Percentiles rank a stretch among this genome's conserved stretches.
phyloP scores from a whole-genome alignment of 2,329 filamentous ascomycete genomes.

The Monosporascus sp. region DNA sequence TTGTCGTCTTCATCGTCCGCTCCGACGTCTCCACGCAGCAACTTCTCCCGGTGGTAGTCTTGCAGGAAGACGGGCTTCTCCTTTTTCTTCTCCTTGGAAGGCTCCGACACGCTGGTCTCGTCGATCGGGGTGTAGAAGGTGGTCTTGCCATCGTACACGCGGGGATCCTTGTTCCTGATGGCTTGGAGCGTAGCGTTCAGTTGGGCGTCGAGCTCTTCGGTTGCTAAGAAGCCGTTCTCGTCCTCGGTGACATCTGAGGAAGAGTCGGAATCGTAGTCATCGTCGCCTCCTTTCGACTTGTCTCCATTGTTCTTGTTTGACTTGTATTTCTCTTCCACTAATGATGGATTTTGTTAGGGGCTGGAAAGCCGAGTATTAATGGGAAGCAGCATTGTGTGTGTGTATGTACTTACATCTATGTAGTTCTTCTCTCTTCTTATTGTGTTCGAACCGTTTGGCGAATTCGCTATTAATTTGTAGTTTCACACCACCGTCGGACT shows the following conservation, averaged over 20 bases:
- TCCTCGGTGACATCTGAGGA: constrained; percentile 78
- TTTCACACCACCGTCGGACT: constrained; percentile 38
- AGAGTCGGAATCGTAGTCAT: constrained; percentile 57
- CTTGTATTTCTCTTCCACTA: constrained; percentile 84
- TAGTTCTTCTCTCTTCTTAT: constrained; percentile 91
- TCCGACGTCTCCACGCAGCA: constrained; percentile 67
- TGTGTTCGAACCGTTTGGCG: constrained; percentile 86
- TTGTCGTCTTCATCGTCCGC: constrained; percentile 53
- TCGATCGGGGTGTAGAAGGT: constrained; percentile 72
- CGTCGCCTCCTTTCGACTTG: constrained; percentile 38
- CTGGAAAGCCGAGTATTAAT: background rate
- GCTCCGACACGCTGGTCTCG: constrained; percentile 28
- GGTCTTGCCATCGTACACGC: constrained; percentile 75
- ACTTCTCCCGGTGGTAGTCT: constrained; percentile 88
- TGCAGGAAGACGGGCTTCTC: constrained; percentile 80
- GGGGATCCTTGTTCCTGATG: constrained; percentile 84
- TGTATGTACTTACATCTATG: constrained; percentile 52
- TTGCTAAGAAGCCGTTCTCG: constrained; percentile 82
- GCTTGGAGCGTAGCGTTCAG: constrained; percentile 84
- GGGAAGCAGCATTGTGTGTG: background rate
- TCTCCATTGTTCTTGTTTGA: constrained; percentile 38
- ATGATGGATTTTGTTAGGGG: constrained; percentile 7
- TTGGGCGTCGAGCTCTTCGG: constrained; percentile 77
- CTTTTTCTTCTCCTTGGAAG: constrained; percentile 47
- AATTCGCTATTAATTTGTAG: constrained; percentile 90